Evolutionary conservation across 495 filamentous ascomycete genomes (phyloP).

Genomic region (Daldinia childiae): DNA sequence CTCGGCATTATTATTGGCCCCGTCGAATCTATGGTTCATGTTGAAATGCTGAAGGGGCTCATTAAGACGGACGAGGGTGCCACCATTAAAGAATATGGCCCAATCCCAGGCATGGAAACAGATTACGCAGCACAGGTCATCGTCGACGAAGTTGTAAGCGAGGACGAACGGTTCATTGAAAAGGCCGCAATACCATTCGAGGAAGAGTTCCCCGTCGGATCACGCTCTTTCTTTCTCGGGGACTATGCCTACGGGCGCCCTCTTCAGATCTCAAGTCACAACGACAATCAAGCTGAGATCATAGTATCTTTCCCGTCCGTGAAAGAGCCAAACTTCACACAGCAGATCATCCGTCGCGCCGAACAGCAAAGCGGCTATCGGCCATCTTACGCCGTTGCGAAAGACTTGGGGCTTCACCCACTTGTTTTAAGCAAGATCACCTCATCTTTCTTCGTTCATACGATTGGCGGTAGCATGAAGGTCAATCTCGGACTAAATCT

Average conservation of each 20-base stretch:
- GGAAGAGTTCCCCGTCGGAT: constrained; percentile 86
- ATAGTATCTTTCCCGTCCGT: constrained; percentile 73
- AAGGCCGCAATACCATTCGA: constrained; percentile 83
- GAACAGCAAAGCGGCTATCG: constrained; percentile 76
- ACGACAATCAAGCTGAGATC: constrained; percentile 76
- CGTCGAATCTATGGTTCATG: constrained; percentile 89
- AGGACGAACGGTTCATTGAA: constrained; percentile 94
- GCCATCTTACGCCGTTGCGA: constrained; percentile 87
- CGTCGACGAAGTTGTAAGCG: constrained; percentile 89
- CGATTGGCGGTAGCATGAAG: constrained; percentile 71
- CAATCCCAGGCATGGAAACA: constrained; percentile 87
- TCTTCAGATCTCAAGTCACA: constrained; percentile 80
- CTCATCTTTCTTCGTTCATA: constrained; percentile 84
- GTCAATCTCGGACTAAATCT: constrained; percentile 94
- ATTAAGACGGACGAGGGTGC: constrained; percentile 90
- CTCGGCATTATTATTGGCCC: constrained; percentile 86
- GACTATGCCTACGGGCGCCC: constrained; percentile 94
- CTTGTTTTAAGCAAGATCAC: constrained; percentile 95
- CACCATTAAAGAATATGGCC: constrained; percentile 90
- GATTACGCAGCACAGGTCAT: constrained; percentile 91
- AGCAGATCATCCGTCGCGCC: constrained; percentile 70
- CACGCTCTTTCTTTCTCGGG: constrained; percentile 92
- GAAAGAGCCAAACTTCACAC: constrained; percentile 84
- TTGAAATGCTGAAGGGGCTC: constrained; percentile 91
- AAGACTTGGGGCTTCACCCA: constrained; percentile 80